Conservation (phyloP, 805 yeast genomes). For the Pichia cabralensis region DNA sequence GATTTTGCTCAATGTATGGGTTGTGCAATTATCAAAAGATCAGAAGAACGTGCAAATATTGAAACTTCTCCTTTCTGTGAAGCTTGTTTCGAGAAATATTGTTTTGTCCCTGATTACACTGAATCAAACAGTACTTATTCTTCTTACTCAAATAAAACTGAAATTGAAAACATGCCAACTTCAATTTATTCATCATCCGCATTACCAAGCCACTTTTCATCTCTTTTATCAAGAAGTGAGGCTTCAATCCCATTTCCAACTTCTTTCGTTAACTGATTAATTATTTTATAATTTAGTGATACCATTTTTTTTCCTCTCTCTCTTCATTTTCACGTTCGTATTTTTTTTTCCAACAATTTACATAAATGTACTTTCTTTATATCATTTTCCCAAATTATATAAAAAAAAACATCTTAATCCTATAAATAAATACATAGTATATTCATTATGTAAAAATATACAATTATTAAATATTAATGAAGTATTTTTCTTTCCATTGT, state of each 20-base stretch:
- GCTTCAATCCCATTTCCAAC: constrained; percentile 5
- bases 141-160: background rate
- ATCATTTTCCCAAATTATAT: too few species aligned
- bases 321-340: background rate
- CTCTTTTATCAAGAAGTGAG: constrained; percentile 6
- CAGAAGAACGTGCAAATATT: constrained; percentile 52
- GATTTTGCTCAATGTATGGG: constrained; percentile 69
- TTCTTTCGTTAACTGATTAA: background rate
- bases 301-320: too few species aligned
- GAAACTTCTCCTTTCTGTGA: constrained; percentile 47
- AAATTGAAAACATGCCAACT: constrained; percentile 10
- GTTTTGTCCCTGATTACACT: constrained; percentile 29
- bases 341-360: background rate
- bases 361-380: too few species aligned
- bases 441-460: too few species aligned
- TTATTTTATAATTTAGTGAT: too few species aligned
- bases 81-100: constrained; percentile 56
- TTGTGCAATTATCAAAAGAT: constrained; percentile 72
- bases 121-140: constrained; percentile 3
- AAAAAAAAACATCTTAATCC: too few species aligned
- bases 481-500: too few species aligned
- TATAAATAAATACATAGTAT: too few species aligned
- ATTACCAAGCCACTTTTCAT: constrained; percentile 8
- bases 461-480: too few species aligned
- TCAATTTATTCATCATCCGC: constrained; percentile 10